Evolutionary conservation across 352 stramenopile genomes (phyloP), one percentile per base, ranked within the genome.

Genomic region (Globisporangium camurandrum): DNA sequence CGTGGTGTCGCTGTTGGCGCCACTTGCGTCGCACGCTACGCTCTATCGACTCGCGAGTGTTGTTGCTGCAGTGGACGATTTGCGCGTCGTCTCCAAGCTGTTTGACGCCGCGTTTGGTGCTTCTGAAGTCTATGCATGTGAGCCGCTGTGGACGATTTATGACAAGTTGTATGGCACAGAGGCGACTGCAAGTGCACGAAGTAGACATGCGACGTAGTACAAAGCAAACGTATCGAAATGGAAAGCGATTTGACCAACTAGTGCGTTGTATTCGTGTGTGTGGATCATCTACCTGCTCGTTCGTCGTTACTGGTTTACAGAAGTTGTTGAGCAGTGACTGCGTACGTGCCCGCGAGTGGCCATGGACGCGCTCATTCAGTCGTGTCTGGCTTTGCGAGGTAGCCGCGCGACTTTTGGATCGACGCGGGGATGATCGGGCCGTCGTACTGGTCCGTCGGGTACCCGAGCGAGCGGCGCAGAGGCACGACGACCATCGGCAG

Each of bases 361-460:
- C 49, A 11, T 12, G 30, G 4, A n/a, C n/a, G 22, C 19, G 19
- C 20, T 67, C 82, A 65, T 46, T 68, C 55, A 22, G 63, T 61
- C 38, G 46, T 40, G n/a, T n/a, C n/a, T 19, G 56, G 63, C 36
- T 51, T 62, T 24, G 60, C 75, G 53, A 89, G 56, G 71, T 86
- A 66, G 46, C 76, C 80, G 56, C 78, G 78, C 47, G 76, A 88
- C 66, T 86, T 88, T 54, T 78, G 70, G 31, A 88, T 74, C 53
- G 62, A 76, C 50, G 74, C 76, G 7, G 81, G 81, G 49, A 93
- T 71, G 63, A 83, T 77, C 12, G 84, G 84, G 45, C 84, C 84
- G 64, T 95, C 84, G 71, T 95, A 95, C 63, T 95, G 84, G 64
- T 95, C 81, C 43, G 84, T 95, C 11, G 84, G 84, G 44, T 91